Evolutionary conservation across 2,329 filamentous ascomycete species (phyloP), one percentile per base, ranked within the genome.

Genomic region (Calonectria crousiana): DNA sequence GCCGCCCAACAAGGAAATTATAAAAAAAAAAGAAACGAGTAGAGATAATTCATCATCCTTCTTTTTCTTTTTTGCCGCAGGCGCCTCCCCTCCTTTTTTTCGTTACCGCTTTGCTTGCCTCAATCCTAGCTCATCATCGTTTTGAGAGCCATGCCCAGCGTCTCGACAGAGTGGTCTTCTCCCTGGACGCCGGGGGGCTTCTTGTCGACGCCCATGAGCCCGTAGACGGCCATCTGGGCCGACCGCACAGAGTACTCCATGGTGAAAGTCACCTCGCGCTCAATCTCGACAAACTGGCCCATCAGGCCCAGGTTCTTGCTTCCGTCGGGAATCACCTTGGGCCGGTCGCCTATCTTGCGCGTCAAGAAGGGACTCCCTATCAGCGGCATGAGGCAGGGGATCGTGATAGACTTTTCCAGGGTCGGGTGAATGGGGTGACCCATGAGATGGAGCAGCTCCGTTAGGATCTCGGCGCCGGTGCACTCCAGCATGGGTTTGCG

Each of bases 241-340:
- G 79, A 81, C 14, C 79, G 69, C 9, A 80, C 79, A 1, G 79
- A 81, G 23, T 81, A 81, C 66, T 81, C 79, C 79, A 81, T 81
- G 26, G 79, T 81, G n/a, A 81, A 81, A 3, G 79, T 81, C 44
- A 81, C 78, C 47, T 81, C 79, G 0, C 79, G 62, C 60, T 80
- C 78, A n/a, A 81, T 56, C 75, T 81, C 79, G 10, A 81, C 79
- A 65, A 81, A 81, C 44, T 81, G 79, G 1, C 79, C 79, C 78
- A 81, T 81, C n/a, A 81, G 28, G 0, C 79, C 79, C 6, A 81
- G 64, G 32, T 81, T 81, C 62, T 72, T 80, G 67, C 79, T 79
- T 2, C 79, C 79, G 1, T 75, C 67, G 0, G 79, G 79, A 11
- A 81, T 74, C 0, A 80, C 79, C 0, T 80, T 69, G 16, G 79